Base-by-base conservation (phyloP, 2,329 filamentous ascomycete genomes). In the Colletotrichum sansevieriae region DNA sequence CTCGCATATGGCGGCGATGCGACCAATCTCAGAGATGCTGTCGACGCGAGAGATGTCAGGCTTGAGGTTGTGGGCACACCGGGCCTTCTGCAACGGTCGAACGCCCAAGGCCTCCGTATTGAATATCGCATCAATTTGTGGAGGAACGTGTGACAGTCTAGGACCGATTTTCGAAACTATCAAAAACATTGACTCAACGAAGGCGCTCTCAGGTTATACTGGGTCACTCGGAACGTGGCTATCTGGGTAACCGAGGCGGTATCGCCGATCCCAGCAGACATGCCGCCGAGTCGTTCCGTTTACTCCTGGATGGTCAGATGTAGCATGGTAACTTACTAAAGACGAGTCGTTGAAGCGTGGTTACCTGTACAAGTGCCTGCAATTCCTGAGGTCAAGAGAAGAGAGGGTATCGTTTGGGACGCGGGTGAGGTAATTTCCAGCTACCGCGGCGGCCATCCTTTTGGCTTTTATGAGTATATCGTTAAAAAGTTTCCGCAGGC, bases 11-110 rank as follows among this genome's bases (percentile, higher is more conserved):
- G 83, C 79, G 1, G 89, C 88, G 65, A 91, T 89, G 22, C 87
- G 83, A 41, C 83, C 82, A 71, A 90, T 81, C 75, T 91, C 89
- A 1, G 86, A 89, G 61, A 91, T 90, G 1, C 89, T 89, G 20
- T 88, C 88, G 46, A 84, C 83, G 72, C 91, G n/a, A n/a, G 89
- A n/a, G 66, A 91, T 87, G 75, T 91, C 89, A 0, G 89, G 88
- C 74, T 91, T 89, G 6, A 91, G 78, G 37, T 91, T 84, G 70
- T 91, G 89, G 9, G 91, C 85, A 51, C 84, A 86, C 2, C 80
- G 83, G 18, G 87, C 82, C 72, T 91, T 87, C 9, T 91, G 81
- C 75, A 91, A 91, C 0, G 85, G 85, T 51, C 37, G 37, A 39
- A 39, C 37, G 37, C 5, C 10, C 37, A 11, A 39, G n/a, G 37